These are phyloP conservation scores for Chrysanthemum makinoi DNA, from an alignment of 129 eudicot genomes.

Conservation along the genomic window DNA sequence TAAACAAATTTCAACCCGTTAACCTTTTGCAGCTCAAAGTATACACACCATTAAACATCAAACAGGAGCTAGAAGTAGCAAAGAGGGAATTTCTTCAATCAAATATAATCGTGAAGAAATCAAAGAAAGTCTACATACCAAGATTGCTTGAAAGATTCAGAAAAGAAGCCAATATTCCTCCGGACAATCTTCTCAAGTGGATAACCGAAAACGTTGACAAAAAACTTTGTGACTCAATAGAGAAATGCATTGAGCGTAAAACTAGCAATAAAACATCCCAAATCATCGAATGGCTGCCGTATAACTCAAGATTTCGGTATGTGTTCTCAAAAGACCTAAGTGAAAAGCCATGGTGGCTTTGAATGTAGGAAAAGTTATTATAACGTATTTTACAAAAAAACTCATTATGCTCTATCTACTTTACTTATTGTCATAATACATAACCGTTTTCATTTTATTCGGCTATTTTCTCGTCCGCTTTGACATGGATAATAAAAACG, in stretches of 20 bases:
- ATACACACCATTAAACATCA: constrained; percentile 64
- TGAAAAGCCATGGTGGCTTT: constrained; percentile 65
- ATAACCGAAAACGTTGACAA: constrained; percentile 57
- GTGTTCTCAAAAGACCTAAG: constrained; percentile 50
- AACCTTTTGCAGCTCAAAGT: constrained; percentile 53
- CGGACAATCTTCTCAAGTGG: constrained; percentile 60
- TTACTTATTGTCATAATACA: too few relatives aligned
- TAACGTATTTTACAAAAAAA: too few relatives aligned
- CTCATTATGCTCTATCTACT: too few relatives aligned
- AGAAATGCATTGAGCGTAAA: constrained; percentile 45
- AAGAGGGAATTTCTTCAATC: constrained; percentile 71
- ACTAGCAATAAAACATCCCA: constrained; percentile 46
- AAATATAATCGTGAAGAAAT: constrained; percentile 71
- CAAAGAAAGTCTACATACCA: constrained; percentile 64
- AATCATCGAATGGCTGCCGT: constrained; percentile 71
- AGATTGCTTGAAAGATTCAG: constrained; percentile 66
- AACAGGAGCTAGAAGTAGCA: constrained; percentile 64
- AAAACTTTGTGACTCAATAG: constrained; percentile 58
- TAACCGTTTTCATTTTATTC: too few relatives aligned
- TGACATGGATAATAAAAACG: too few relatives aligned
- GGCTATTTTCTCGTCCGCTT: too few relatives aligned
- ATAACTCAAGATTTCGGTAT: constrained; percentile 62
- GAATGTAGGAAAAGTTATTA: too few relatives aligned
- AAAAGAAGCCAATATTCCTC: constrained; percentile 61
- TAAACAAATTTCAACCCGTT: too few relatives aligned